A percentile compares a stretch with the other conserved stretches of the same genome.
phyloP scores from a whole-genome alignment of 306 rosid species.

The Argentina anserina region DNA sequence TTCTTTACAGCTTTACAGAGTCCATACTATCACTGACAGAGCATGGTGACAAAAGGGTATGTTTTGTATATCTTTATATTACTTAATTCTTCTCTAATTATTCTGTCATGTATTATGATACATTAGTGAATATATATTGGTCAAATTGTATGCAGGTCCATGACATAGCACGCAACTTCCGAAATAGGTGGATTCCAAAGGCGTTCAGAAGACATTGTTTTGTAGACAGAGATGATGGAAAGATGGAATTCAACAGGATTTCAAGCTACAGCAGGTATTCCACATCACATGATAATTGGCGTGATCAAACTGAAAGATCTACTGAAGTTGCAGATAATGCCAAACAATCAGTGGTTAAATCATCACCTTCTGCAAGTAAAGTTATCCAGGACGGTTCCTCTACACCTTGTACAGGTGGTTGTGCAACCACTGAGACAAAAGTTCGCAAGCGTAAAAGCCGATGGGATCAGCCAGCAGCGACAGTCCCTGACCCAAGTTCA shows the following conservation, averaged over 20 bases:
- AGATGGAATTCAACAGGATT: slow-evolving; percentile 57
- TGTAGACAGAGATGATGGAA: slow-evolving; percentile 62
- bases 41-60: slow-evolving; percentile 94
- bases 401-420: slow-evolving; percentile 33
- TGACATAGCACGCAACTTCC: slow-evolving; percentile 92
- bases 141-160: slow-evolving; percentile 64
- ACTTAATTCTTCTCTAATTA: neutral
- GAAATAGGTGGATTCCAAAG: slow-evolving; percentile 89
- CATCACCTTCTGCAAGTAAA: slow-evolving; percentile 38
- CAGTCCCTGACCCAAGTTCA: slow-evolving; percentile 30
- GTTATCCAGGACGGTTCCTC: slow-evolving; percentile 50
- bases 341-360: slow-evolving; percentile 37
- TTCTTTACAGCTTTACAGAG: slow-evolving; percentile 73
- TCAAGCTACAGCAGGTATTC: slow-evolving; percentile 52
- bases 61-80: neutral
- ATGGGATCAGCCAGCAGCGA: slow-evolving; percentile 94
- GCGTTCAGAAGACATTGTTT: slow-evolving; percentile 47
- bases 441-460: slow-evolving; percentile 91
- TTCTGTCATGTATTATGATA: neutral
- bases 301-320: slow-evolving; percentile 59
- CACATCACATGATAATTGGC: slow-evolving; percentile 42
- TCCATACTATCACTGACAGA: slow-evolving; percentile 91
- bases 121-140: slow-evolving; percentile 2
- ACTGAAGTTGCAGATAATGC: slow-evolving; percentile 54
- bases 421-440: slow-evolving; percentile 36